Evolutionary conservation across 2,329 filamentous ascomycete species (phyloP).

Genomic region (Exophiala viscosa): DNA sequence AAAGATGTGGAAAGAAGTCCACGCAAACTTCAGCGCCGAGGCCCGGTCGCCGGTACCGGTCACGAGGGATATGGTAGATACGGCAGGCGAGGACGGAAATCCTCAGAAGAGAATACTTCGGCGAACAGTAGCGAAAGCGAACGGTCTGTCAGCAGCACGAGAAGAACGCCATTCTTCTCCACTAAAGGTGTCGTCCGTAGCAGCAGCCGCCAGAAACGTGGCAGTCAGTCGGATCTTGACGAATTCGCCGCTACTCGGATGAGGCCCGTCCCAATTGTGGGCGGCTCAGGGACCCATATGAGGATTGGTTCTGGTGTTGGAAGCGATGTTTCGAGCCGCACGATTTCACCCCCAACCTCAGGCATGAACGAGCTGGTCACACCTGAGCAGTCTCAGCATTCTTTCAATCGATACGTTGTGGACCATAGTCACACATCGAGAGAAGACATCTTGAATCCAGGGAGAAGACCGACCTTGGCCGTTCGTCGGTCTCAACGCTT

Average conservation of each 20-base stretch:
- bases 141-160: slow-evolving; percentile 37
- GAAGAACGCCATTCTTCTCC: slow-evolving; percentile 38
- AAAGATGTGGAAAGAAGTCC: slow-evolving; percentile 50
- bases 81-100: slow-evolving; percentile 42
- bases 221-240: slow-evolving; percentile 43
- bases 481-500: slow-evolving; percentile 27
- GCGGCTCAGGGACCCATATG: slow-evolving; percentile 36
- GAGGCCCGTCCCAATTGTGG: slow-evolving; percentile 49
- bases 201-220: slow-evolving; percentile 30
- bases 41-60: slow-evolving; percentile 85
- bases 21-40: slow-evolving; percentile 69
- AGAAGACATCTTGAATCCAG: background rate
- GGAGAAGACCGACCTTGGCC: slow-evolving; percentile 17
- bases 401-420: slow-evolving; percentile 32
- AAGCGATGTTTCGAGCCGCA: slow-evolving; percentile 40
- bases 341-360: slow-evolving; percentile 32
- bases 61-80: slow-evolving; percentile 65
- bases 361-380: slow-evolving; percentile 25
- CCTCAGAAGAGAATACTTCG: slow-evolving; percentile 37
- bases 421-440: slow-evolving; percentile 26
- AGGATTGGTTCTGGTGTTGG: slow-evolving; percentile 36
- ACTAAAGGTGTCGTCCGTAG: slow-evolving; percentile 37
- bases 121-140: slow-evolving; percentile 35
- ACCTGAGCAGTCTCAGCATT: slow-evolving; percentile 26
- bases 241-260: slow-evolving; percentile 47